phyloP scores from a whole-genome alignment of 352 stramenopile species.

The Globisporangium ultimum region DNA sequence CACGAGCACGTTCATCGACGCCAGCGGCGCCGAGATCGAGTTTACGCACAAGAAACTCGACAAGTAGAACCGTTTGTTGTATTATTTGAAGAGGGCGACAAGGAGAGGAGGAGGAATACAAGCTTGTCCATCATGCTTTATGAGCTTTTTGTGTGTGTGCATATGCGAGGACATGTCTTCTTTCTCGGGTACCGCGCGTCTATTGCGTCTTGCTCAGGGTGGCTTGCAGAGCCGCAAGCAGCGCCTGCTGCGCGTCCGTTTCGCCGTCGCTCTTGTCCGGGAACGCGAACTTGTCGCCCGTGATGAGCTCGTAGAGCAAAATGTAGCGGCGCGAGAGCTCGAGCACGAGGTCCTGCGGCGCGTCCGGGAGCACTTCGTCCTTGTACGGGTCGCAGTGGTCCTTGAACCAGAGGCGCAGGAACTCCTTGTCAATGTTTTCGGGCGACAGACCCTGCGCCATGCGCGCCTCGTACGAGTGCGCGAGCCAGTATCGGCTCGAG shows the following conservation, averaged over 20 bases:
- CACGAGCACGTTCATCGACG: slow-evolving; percentile 1
- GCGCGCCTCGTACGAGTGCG: slow-evolving; percentile 87
- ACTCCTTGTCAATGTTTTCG: slow-evolving; percentile 99
- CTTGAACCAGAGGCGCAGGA: slow-evolving; percentile 97
- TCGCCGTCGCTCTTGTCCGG: slow-evolving; percentile 14
- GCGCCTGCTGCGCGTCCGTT: slow-evolving; percentile 29
- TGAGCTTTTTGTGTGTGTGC: neutral
- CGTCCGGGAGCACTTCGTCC: slow-evolving; percentile 92
- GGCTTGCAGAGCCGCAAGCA: slow-evolving; percentile 45
- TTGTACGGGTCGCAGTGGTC: slow-evolving; percentile 99
- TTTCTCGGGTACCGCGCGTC: slow-evolving; percentile 19
- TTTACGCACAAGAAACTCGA: slow-evolving; percentile 15
- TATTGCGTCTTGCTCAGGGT: slow-evolving; percentile 20
- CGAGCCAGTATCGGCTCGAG: slow-evolving; percentile 94
- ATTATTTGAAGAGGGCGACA: no score
- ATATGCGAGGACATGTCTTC: neutral
- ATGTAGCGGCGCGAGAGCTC: slow-evolving; percentile 98
- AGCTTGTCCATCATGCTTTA: neutral
- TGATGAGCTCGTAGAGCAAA: slow-evolving; percentile 99
- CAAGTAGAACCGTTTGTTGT: neutral
- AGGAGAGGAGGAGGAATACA: no score
- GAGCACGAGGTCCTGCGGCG: slow-evolving; percentile 93
- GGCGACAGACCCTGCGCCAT: slow-evolving; percentile 89
- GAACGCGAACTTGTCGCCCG: slow-evolving; percentile 93
- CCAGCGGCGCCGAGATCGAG: slow-evolving; percentile 17